These are phyloP conservation scores for Pseudocercospora cruenta DNA, from an alignment of 2,329 filamentous ascomycete genomes.

Conservation along the genomic window DNA sequence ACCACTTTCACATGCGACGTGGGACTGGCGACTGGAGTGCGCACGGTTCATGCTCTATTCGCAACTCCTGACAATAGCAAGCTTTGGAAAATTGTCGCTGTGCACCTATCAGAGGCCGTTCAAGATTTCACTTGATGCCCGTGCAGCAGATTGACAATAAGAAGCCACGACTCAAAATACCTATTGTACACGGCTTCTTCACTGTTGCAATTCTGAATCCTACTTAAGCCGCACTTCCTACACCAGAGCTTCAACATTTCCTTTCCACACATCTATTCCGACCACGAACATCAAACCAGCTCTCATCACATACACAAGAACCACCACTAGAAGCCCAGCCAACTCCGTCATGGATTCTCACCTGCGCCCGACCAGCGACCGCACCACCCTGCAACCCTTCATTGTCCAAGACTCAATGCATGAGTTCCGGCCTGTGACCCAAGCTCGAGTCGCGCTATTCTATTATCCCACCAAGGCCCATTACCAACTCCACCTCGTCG, in stretches of 20 bases:
- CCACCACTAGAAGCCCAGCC: not conserved
- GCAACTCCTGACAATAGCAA: not conserved
- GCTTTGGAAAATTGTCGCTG: not conserved
- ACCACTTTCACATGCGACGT: not conserved
- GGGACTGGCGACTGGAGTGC: not conserved
- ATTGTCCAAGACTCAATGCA: not conserved
- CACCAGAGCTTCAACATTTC: not conserved
- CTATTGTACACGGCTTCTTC: not conserved
- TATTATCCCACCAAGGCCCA: not conserved
- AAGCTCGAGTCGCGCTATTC: not conserved
- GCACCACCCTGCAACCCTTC: not conserved
- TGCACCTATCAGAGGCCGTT: no score
- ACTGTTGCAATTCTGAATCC: not conserved
- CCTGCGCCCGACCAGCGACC: not conserved
- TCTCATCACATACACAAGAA: not conserved
- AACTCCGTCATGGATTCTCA: not conserved
- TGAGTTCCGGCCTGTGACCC: not conserved
- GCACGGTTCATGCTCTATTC: not conserved
- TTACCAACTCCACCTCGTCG: not conserved
- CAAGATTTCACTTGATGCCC: not conserved
- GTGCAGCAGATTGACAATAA: not conserved
- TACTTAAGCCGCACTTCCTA: not conserved
- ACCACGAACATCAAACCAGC: not conserved
- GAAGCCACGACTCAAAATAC: not conserved
- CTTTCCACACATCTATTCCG: not conserved